Evolutionary conservation across 257 asterid genomes (phyloP), one percentile per base, ranked within the genome.

Genomic region (Fraxinus excelsior): DNA sequence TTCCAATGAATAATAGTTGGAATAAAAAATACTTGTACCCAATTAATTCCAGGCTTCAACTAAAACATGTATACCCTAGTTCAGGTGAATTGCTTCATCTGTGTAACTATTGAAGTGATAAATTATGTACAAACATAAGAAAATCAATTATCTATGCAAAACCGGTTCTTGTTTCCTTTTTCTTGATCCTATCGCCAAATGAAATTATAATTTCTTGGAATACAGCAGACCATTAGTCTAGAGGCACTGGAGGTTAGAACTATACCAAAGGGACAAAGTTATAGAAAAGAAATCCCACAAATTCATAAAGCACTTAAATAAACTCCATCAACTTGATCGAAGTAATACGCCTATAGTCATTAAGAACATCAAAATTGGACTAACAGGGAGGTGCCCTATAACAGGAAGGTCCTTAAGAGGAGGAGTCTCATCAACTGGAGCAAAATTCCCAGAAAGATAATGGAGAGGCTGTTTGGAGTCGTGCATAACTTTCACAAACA

Each of bases 381-480:
- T 87, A 76, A 95, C 99, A 37, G 98, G n/a, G 1, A 95, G 92
- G 37, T 84, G 86, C 11, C 99, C 99, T 19, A 26, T 79, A 19
- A 93, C 88, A 0, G 87, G 84, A 56, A 95, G 97, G 76, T 90
- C 97, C 40, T 78, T 71, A 58, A 83, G 84, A 53, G 99, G 99
- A 51, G 98, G 91, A 70, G 98, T 90, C 83, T 95, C 99, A 46
- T 91, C 91, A 62, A 90, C 92, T 9, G 99, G 99, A 34, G 88
- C 97, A 72, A 91, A 95, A 82, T 93, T 95, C n/a, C 97, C 98
- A 72, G 84, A 72, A 19, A 95, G 88, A 78, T 89, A 95, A 74
- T 95, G 92, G 29, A 93, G 93, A 13, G 97, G 93, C 34, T 74
- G 85, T 67, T 84, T 85, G 3, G 93, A 62, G 73, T 90, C 94